Evolutionary conservation across 768 basidiomycete genomes (phyloP).

Genomic region (Boletus vermiculosoides): DNA sequence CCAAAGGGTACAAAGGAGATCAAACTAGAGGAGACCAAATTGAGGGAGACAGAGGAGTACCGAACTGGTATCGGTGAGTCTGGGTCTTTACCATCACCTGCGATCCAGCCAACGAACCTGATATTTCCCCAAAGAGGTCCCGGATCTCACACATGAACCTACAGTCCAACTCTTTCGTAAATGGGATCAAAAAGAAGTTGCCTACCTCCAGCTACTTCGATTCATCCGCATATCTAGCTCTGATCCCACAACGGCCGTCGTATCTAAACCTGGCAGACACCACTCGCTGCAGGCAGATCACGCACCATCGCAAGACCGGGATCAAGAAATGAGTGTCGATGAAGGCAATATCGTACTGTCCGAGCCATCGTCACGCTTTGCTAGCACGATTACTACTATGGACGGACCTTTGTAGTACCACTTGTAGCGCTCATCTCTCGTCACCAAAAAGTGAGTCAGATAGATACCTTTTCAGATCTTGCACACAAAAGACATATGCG

Average conservation of each 20-base stretch:
- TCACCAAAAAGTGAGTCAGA: constrained; percentile 3
- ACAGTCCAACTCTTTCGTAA: constrained; percentile 69
- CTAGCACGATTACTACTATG: constrained; percentile 40
- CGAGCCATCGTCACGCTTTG: constrained; percentile 34
- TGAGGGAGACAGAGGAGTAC: constrained; percentile 69
- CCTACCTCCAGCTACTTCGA: constrained; percentile 68
- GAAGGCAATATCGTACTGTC: constrained; percentile 26
- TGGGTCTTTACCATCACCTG: not conserved
- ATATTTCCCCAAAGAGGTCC: constrained; percentile 54
- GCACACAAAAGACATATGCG: constrained; percentile 8
- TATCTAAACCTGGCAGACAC: constrained; percentile 66
- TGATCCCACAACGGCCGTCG: constrained; percentile 43
- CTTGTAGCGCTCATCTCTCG: not conserved
- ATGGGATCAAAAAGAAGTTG: constrained; percentile 77
- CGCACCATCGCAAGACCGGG: constrained; percentile 3
- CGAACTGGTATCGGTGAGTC: constrained; percentile 75
- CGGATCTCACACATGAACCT: constrained; percentile 70
- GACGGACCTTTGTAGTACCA: constrained; percentile 29
- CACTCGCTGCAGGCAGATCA: constrained; percentile 28
- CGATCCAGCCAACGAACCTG: not conserved
- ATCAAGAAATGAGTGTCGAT: constrained; percentile 31
- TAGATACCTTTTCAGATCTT: constrained; percentile 13
- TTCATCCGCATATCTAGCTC: constrained; percentile 73
- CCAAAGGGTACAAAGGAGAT: constrained; percentile 69
- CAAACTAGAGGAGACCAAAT: constrained; percentile 68